A percentile compares a stretch with the other conserved stretches of the same genome.
These are phyloP conservation scores for Ogataea methylovora DNA, from an alignment of 805 yeast genomes.

Conservation along the genomic window DNA sequence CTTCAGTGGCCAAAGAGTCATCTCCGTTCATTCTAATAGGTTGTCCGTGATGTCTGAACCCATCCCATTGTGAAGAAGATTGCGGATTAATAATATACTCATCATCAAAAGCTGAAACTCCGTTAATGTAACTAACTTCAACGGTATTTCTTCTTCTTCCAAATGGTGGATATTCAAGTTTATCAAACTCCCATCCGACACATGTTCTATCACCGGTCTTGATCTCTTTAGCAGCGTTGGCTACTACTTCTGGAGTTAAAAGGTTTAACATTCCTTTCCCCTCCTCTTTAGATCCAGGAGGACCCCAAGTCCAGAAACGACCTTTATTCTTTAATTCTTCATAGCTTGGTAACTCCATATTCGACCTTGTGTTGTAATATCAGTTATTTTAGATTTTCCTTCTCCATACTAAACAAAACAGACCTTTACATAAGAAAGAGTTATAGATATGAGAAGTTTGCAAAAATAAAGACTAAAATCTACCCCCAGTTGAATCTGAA, in stretches of 20 bases:
- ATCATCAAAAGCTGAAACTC: conserved; percentile 15
- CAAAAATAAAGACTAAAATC: too few relatives aligned
- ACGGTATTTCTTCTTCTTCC: conserved; percentile 3
- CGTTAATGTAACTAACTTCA: conserved; percentile 4
- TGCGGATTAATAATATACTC: conserved; percentile 19
- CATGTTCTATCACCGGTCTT: conserved; percentile 8
- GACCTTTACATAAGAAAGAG: too few relatives aligned
- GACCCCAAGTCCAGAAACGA: conserved; percentile 9
- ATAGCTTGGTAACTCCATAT: conserved; percentile 3
- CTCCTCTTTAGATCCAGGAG: conserved; percentile 8
- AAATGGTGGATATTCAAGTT: conserved; percentile 8
- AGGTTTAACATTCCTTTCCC: conserved; percentile 7
- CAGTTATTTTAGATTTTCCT: too few relatives aligned
- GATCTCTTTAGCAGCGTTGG: conserved; percentile 7
- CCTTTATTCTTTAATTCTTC: conserved; percentile 8
- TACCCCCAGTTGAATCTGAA: too few relatives aligned
- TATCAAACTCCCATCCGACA: conserved; percentile 8
- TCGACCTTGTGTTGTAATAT: too few relatives aligned
- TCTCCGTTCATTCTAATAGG: conserved; percentile 9
- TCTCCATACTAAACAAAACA: too few relatives aligned
- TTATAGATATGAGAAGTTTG: too few relatives aligned
- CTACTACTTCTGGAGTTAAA: conserved; percentile 6
- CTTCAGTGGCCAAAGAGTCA: conserved; percentile 14
- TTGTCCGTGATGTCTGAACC: conserved; percentile 21
- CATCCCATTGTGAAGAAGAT: conserved; percentile 23